These are phyloP conservation scores for Geotrichum australiense DNA, from an alignment of 1,139 yeast species.

Conservation along the genomic window DNA sequence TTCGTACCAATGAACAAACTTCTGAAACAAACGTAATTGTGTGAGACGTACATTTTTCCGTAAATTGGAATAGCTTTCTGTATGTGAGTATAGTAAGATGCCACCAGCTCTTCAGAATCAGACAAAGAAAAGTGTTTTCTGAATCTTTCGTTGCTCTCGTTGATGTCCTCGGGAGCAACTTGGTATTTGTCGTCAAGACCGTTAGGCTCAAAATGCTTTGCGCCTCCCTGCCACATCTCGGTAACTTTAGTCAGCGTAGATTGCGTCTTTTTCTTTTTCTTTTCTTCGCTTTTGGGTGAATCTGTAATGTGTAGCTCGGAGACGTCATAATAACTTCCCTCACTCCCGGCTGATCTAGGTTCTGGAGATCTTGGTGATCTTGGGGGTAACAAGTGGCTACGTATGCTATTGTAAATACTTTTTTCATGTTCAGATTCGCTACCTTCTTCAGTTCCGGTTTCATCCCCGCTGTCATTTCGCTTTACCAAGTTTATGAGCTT, in stretches of 20 bases:
- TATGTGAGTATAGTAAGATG: slow-evolving; percentile 67
- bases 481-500: not conserved
- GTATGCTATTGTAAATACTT: too few species aligned
- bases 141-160: slow-evolving; percentile 47
- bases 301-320: slow-evolving; percentile 1
- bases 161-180: slow-evolving; percentile 42
- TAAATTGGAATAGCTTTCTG: slow-evolving; percentile 67
- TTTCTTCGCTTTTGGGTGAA: not conserved
- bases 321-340: slow-evolving; percentile 11
- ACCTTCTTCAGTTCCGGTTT: not conserved
- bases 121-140: slow-evolving; percentile 59
- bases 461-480: not conserved
- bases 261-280: slow-evolving; percentile 13
- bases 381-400: too few species aligned
- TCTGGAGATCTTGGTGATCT: not conserved
- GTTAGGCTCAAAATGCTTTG: slow-evolving; percentile 47
- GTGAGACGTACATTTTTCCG: slow-evolving; percentile 75
- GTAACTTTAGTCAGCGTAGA: slow-evolving; percentile 37
- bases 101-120: slow-evolving; percentile 46
- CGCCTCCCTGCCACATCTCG: slow-evolving; percentile 57
- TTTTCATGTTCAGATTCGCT: too few species aligned
- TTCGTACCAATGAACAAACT: slow-evolving; percentile 72
- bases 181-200: slow-evolving; percentile 35
- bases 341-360: slow-evolving; percentile 3
- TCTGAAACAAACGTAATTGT: slow-evolving; percentile 62